Percentiles rank a stretch among this genome's conserved stretches.
Conservation (phyloP, 331 rosid genomes). For the Acacia pycnantha region DNA sequence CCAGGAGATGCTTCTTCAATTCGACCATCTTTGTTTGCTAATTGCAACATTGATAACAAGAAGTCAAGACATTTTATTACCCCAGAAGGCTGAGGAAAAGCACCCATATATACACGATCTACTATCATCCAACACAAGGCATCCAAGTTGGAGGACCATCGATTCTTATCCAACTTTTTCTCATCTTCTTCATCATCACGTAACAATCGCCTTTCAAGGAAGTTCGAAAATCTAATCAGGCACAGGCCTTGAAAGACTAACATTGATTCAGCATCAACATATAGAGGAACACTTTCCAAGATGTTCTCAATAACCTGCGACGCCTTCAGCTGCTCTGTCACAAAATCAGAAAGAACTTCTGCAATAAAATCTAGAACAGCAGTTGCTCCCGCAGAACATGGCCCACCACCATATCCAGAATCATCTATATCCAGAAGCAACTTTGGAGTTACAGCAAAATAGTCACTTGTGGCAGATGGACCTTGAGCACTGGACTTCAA, state of each 20-base stretch:
- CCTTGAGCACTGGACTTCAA: conserved; percentile 61
- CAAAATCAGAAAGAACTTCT: conserved; percentile 95
- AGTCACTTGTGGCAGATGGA: conserved; percentile 58
- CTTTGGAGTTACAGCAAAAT: conserved; percentile 72
- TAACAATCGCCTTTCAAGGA: conserved; percentile 93
- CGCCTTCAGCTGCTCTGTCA: conserved; percentile 91
- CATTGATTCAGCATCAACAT: conserved; percentile 79
- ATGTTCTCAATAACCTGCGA: conserved; percentile 79
- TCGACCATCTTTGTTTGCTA: conserved; percentile 97
- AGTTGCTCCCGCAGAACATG: conserved; percentile 96
- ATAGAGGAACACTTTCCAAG: conserved; percentile 85
- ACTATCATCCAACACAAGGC: conserved; percentile 95
- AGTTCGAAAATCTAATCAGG: conserved; percentile 88
- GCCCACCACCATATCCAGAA: conserved; percentile 98
- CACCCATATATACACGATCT: conserved; percentile 98
- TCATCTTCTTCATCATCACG: conserved; percentile 98
- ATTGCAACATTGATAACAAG: conserved; percentile 92
- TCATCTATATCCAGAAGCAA: conserved; percentile 87
- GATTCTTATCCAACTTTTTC: conserved; percentile 89
- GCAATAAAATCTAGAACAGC: conserved; percentile 94
- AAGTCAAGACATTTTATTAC: conserved; percentile 92
- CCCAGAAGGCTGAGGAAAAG: conserved; percentile 88
- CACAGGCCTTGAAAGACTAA: conserved; percentile 96
- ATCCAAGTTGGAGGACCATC: conserved; percentile 96
- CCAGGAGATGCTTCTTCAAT: conserved; percentile 91